Evolutionary conservation across 2,329 filamentous ascomycete species (phyloP).

Genomic region (Claviceps fusiformis): DNA sequence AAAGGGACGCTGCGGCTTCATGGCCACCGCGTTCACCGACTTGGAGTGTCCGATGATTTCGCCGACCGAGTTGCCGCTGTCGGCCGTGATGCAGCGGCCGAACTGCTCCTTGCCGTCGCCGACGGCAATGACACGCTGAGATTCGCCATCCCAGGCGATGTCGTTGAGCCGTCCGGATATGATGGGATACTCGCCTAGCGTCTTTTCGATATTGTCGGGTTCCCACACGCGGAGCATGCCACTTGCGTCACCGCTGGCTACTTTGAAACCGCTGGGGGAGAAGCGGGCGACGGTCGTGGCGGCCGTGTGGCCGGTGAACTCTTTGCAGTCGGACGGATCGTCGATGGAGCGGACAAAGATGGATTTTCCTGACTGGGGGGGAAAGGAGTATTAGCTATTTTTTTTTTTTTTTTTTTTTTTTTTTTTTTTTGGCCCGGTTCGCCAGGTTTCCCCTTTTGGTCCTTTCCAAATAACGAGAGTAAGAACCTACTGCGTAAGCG

Average conservation of each 20-base stretch:
- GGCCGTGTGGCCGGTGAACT: conserved; percentile 85
- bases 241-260: conserved; percentile 79
- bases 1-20: conserved; percentile 81
- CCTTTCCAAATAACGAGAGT: too few relatives aligned
- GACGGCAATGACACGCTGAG: conserved; percentile 89
- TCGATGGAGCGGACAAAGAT: conserved; percentile 94
- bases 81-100: conserved; percentile 86
- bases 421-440: too few relatives aligned
- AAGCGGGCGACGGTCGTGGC: conserved; percentile 88
- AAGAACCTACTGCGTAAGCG: conserved; percentile 71
- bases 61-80: conserved; percentile 91
- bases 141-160: conserved; percentile 94
- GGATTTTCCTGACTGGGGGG: conserved; percentile 94
- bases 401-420: neutral
- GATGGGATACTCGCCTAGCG: conserved; percentile 88
- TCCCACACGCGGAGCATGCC: conserved; percentile 90
- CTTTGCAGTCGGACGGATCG: conserved; percentile 66
- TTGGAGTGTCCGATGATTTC: conserved; percentile 88
- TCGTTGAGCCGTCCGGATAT: conserved; percentile 93
- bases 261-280: conserved; percentile 85
- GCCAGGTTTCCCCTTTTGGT: too few relatives aligned
- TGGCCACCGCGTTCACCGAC: conserved; percentile 78
- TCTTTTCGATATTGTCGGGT: conserved; percentile 67
- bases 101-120: conserved; percentile 90
- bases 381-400: too few relatives aligned